Evolutionary conservation across 225 moss, liverwort and hornwort genomes (phyloP), one percentile per base, ranked within the genome.

Genomic region (Marchantia paleacea): DNA sequence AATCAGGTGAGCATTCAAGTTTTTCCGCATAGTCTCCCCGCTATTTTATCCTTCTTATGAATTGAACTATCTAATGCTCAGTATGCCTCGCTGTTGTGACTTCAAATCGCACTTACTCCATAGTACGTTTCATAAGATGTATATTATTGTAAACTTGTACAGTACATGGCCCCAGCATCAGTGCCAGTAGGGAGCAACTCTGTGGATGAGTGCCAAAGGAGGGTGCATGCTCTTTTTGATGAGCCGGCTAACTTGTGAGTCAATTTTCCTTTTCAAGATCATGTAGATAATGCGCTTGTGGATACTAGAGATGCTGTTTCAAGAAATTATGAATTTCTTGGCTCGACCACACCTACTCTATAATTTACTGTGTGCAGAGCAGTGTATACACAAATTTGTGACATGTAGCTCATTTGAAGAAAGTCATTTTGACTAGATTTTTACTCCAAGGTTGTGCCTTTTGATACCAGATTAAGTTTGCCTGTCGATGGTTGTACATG

Each of bases 151-250:
- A 14, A 30, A 29, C 22, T 7, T 64, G 47, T 55, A 73, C 69
- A 89, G 89, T 85, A 85, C 78, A 58, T 81, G 80, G 80, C 91
- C 71, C 76, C 95, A 75, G 72, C 86, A 75, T 24, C 69, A 26
- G 80, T 85, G 30, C 75, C 90, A 68, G 65, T 80, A 26, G 84
- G 81, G 75, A 85, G 83, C 64, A 90, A 79, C 25, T 87, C 91
- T 67, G 86, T 86, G 74, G 87, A 91, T 75, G 95, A 92, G 80
- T 94, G 92, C 77, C 95, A 91, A 72, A 90, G 74, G 70, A 85
- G 95, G 66, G 99, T 99, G 30, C 92, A 91, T 51, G 83, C 85
- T 65, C 89, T 99, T 31, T 99, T 95, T 79, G 95, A 99, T 77
- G 95, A 95, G 78, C 99, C 99, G 72, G 81, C 88, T 25, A 99